Conservation (phyloP, 805 yeast species). For the Candida chilensis region DNA sequence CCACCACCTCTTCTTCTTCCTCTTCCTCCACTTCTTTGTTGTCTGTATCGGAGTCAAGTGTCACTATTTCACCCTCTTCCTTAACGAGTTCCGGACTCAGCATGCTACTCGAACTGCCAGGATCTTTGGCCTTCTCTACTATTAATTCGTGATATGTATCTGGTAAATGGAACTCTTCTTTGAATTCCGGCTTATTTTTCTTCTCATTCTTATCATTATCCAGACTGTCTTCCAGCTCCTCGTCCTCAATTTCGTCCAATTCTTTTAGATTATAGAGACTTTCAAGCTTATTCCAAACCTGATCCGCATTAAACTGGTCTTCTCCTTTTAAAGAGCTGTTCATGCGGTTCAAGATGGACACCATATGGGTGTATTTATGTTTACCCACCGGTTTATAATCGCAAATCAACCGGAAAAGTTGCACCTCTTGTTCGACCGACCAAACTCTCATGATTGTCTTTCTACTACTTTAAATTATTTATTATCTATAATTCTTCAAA, state of each 20-base stretch:
- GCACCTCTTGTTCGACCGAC: constrained; percentile 54
- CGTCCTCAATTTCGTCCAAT: constrained; percentile 45
- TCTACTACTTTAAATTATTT: no score
- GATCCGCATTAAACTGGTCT: constrained; percentile 28
- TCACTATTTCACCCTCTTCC: background rate
- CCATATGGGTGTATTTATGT: constrained; percentile 31
- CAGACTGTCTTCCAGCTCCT: constrained; percentile 4
- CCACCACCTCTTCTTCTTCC: constrained; percentile 4
- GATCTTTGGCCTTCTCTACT: constrained; percentile 20
- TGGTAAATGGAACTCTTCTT: constrained; percentile 28
- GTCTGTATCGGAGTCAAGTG: constrained; percentile 4
- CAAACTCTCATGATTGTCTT: constrained; percentile 35
- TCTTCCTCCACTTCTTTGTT: background rate
- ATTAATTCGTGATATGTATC: constrained; percentile 33
- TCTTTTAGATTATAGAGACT: constrained; percentile 47
- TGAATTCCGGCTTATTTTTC: constrained; percentile 5
- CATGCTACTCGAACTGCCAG: constrained; percentile 4
- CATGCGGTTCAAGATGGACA: constrained; percentile 7
- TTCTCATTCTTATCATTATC: constrained; percentile 7
- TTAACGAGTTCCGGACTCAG: background rate
- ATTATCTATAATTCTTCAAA: no score
- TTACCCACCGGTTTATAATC: constrained; percentile 63
- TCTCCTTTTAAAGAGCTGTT: constrained; percentile 1
- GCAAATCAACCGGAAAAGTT: constrained; percentile 51
- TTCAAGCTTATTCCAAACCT: constrained; percentile 49